Percentiles rank a stretch among this genome's conserved stretches.
Evolutionary conservation across 495 filamentous ascomycete species (phyloP).

Genomic region (Hypoxylon perforatum): DNA sequence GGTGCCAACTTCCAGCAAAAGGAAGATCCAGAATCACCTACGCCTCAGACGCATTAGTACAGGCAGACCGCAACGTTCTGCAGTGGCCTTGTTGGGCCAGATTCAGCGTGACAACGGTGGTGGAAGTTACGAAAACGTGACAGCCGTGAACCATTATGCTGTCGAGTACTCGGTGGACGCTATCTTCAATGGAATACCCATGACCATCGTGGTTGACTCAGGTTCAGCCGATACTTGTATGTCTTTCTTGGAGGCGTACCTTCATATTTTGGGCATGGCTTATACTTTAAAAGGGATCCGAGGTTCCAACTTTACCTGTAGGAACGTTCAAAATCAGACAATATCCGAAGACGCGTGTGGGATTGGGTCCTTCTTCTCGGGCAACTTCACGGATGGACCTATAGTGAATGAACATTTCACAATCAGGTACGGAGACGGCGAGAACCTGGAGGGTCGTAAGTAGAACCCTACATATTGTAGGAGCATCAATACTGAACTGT

Average conservation of each 20-base stretch:
- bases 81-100: slow-evolving; percentile 7
- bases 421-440: slow-evolving; percentile 60
- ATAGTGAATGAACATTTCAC: slow-evolving; percentile 61
- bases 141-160: slow-evolving; percentile 49
- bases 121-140: slow-evolving; percentile 51
- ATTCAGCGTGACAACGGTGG: slow-evolving; percentile 27
- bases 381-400: slow-evolving; percentile 47
- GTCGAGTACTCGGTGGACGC: slow-evolving; percentile 52
- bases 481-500: not conserved
- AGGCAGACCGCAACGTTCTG: slow-evolving; percentile 12
- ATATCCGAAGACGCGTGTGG: slow-evolving; percentile 52
- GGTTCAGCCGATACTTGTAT: slow-evolving; percentile 72
- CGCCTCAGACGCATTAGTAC: slow-evolving; percentile 7
- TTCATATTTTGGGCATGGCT: slow-evolving; percentile 30
- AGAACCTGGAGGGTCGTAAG: slow-evolving; percentile 27
- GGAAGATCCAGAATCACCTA: slow-evolving; percentile 22
- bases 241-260: not conserved
- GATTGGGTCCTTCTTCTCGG: slow-evolving; percentile 56
- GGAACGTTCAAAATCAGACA: slow-evolving; percentile 14
- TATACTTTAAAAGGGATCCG: slow-evolving; percentile 7
- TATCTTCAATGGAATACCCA: slow-evolving; percentile 40
- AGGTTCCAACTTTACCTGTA: slow-evolving; percentile 19
- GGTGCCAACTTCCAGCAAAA: not conserved
- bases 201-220: slow-evolving; percentile 67
- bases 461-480: not conserved